Conservation (phyloP, 2,329 filamentous ascomycete genomes). For the Colletotrichum incanum region DNA sequence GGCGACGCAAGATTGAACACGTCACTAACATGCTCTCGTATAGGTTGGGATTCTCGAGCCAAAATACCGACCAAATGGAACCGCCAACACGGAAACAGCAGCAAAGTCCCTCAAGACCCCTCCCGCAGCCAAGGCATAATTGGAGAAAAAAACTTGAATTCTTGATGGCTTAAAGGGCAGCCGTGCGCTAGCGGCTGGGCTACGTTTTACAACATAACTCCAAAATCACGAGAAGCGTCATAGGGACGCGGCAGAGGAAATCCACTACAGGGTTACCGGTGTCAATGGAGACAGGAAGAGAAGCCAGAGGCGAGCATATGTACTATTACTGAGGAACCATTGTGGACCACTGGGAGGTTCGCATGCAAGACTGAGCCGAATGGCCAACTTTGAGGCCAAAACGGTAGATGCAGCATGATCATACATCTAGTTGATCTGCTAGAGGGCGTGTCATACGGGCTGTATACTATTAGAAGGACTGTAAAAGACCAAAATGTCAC, state of each 20-base stretch:
- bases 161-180: neutral
- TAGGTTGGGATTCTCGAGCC: conserved; percentile 61
- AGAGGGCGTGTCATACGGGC: neutral
- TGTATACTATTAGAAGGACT: conserved; percentile 29
- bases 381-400: neutral
- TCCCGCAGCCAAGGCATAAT: neutral
- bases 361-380: neutral
- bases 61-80: conserved; percentile 48
- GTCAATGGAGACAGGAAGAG: neutral
- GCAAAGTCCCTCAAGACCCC: conserved; percentile 37
- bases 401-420: too few species aligned
- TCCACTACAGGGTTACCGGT: neutral
- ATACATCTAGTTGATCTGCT: neutral
- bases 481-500: conserved; percentile 21
- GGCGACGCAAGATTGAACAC: neutral
- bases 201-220: neutral
- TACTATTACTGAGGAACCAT: neutral
- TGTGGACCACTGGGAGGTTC: neutral
- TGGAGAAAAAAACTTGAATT: neutral
- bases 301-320: neutral
- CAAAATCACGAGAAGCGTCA: neutral
- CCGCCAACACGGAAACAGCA: conserved; percentile 34
- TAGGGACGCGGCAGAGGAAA: neutral
- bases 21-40: conserved; percentile 7
- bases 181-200: neutral